Evolutionary conservation across 164 flowering plant species (phyloP).

Genomic region (Liriodendron chinense): DNA sequence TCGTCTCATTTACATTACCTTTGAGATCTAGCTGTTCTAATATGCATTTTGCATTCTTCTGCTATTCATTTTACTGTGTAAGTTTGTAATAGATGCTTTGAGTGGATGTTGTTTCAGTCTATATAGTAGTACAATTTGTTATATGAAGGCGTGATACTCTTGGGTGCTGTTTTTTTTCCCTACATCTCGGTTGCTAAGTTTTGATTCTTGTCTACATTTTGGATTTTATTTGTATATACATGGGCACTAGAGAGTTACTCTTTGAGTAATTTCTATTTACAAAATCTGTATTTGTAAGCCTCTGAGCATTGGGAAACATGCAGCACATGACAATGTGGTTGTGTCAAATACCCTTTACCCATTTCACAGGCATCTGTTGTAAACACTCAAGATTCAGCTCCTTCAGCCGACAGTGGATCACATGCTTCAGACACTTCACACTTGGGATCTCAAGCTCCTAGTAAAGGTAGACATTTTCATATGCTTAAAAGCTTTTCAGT

Average conservation of each 20-base stretch:
- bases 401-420: slow-evolving; percentile 43
- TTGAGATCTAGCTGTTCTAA: neutral
- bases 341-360: neutral
- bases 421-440: slow-evolving; percentile 42
- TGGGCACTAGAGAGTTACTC: neutral
- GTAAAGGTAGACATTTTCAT: slow-evolving; percentile 42
- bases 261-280: neutral
- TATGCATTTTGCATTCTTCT: neutral
- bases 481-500: neutral
- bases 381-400: slow-evolving; percentile 43
- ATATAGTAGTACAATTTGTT: neutral
- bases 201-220: too few species aligned
- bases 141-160: neutral
- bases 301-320: neutral
- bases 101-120: too few species aligned
- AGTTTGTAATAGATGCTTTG: neutral
- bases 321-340: neutral
- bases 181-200: neutral
- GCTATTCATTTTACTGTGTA: neutral
- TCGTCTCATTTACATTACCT: too few species aligned
- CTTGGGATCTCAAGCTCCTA: slow-evolving; percentile 39
- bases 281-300: neutral
- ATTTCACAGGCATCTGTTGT: slow-evolving; percentile 46
- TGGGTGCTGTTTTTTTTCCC: neutral
- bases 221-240: neutral